phyloP scores from a whole-genome alignment of 163 green algal species.

The Scenedesmus sp. region DNA sequence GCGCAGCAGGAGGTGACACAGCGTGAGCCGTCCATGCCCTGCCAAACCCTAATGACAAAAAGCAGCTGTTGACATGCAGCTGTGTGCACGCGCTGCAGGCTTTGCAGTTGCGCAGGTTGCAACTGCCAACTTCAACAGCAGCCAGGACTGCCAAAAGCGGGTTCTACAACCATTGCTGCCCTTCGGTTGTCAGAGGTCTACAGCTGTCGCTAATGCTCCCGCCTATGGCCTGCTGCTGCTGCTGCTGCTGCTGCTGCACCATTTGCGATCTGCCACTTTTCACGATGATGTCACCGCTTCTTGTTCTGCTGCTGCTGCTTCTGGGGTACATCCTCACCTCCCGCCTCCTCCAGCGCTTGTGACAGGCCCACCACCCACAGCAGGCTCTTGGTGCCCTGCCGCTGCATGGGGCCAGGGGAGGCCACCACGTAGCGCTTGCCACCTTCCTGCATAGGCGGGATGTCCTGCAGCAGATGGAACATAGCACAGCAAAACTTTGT shows the following conservation, averaged over 20 bases:
- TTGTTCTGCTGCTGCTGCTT: neutral
- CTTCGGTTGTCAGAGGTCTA: no score
- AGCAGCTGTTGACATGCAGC: no score
- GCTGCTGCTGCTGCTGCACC: neutral
- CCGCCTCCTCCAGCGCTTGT: conserved; percentile 46
- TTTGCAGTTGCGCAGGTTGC: no score
- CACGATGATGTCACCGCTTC: neutral
- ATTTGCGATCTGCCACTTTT: neutral
- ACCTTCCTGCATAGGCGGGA: conserved; percentile 59
- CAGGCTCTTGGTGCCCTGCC: conserved; percentile 53
- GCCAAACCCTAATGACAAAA: no score
- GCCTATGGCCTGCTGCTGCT: no score
- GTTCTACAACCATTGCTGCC: no score
- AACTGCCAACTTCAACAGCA: no score
- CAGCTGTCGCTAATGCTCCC: no score
- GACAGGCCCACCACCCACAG: conserved; percentile 49
- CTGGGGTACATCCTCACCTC: conserved; percentile 12
- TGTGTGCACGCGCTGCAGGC: no score
- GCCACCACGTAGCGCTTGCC: conserved; percentile 56
- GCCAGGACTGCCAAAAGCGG: no score
- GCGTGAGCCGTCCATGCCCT: no score
- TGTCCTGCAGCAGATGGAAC: conserved; percentile 24
- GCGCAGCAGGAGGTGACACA: neutral
- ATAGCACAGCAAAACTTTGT: neutral
- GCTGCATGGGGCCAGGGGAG: conserved; percentile 44